These are phyloP conservation scores for Jamesozyma gamospora DNA, from an alignment of 805 yeast species.

Conservation along the genomic window DNA sequence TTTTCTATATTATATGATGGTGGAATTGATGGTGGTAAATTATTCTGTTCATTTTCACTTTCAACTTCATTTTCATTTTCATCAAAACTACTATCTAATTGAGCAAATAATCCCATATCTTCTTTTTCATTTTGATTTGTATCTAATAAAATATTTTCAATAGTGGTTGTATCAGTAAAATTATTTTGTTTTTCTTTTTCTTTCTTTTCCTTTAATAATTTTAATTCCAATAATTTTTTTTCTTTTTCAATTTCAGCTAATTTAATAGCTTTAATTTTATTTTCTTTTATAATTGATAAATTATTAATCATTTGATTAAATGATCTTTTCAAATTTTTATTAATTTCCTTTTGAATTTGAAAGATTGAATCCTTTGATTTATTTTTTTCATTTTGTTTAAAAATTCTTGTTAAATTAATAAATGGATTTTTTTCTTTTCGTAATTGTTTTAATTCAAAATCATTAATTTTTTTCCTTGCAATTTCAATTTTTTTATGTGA, in stretches of 20 bases:
- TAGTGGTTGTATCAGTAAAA: neutral
- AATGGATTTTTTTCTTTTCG: conserved; percentile 21
- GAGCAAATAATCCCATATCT: conserved; percentile 9
- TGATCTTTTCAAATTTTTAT: conserved; percentile 10
- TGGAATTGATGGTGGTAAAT: neutral
- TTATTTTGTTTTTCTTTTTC: conserved; percentile 21
- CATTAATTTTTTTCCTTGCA: conserved; percentile 28
- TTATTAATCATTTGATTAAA: conserved; percentile 10
- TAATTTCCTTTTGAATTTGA: conserved; percentile 6
- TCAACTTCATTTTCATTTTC: conserved; percentile 14
- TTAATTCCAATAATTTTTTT: conserved; percentile 25
- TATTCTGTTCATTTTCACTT: conserved; percentile 10
- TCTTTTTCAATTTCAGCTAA: conserved; percentile 29
- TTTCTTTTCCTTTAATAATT: conserved; percentile 27
- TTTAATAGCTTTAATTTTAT: conserved; percentile 16
- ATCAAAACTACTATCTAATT: conserved; percentile 22
- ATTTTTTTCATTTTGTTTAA: neutral
- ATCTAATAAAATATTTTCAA: conserved; percentile 4
- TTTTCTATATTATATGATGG: conserved; percentile 1
- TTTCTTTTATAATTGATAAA: conserved; percentile 10
- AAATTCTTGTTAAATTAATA: conserved; percentile 12
- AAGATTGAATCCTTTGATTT: neutral
- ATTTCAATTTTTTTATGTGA: conserved; percentile 38
- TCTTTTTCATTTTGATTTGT: conserved; percentile 21
- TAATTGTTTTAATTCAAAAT: conserved; percentile 17